Evolutionary conservation across 768 basidiomycete genomes (phyloP).

Genomic region (Lactarius hengduanensis): DNA sequence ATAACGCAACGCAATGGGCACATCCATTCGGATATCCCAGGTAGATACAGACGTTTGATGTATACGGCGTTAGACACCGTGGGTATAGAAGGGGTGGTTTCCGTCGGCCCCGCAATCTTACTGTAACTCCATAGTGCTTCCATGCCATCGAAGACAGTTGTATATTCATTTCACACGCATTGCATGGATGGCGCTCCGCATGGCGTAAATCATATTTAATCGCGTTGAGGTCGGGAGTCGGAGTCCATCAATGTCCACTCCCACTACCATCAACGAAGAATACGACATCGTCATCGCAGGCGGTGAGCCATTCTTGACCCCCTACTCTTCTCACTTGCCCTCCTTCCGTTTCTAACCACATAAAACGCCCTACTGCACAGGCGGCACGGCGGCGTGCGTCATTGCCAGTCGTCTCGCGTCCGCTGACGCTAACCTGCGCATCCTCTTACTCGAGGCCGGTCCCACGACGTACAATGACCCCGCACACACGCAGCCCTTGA

Average conservation of each 20-base stretch:
- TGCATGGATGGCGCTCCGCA: not conserved
- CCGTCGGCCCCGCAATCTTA: too few species aligned
- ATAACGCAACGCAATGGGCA: too few species aligned
- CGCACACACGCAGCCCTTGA: slow-evolving; percentile 53
- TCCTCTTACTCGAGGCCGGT: slow-evolving; percentile 61
- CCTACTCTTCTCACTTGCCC: not conserved
- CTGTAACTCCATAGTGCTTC: too few species aligned
- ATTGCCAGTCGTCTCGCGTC: slow-evolving; percentile 54
- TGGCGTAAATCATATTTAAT: not conserved
- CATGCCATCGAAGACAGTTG: too few species aligned
- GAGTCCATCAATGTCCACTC: not conserved
- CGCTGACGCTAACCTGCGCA: slow-evolving; percentile 52
- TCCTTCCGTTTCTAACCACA: not conserved
- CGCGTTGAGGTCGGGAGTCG: not conserved
- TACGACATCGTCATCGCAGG: slow-evolving; percentile 26
- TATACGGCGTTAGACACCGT: too few species aligned
- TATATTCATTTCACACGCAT: not conserved
- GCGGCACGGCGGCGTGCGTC: slow-evolving; percentile 54
- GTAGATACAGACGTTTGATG: too few species aligned
- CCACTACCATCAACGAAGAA: not conserved
- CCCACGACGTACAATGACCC: slow-evolving; percentile 47
- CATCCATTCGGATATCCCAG: too few species aligned
- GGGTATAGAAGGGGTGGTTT: too few species aligned
- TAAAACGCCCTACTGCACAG: not conserved
- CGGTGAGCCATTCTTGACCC: slow-evolving; percentile 24